Conservation (phyloP, 495 filamentous ascomycete species). For the Hypoxylon subgilvum region DNA sequence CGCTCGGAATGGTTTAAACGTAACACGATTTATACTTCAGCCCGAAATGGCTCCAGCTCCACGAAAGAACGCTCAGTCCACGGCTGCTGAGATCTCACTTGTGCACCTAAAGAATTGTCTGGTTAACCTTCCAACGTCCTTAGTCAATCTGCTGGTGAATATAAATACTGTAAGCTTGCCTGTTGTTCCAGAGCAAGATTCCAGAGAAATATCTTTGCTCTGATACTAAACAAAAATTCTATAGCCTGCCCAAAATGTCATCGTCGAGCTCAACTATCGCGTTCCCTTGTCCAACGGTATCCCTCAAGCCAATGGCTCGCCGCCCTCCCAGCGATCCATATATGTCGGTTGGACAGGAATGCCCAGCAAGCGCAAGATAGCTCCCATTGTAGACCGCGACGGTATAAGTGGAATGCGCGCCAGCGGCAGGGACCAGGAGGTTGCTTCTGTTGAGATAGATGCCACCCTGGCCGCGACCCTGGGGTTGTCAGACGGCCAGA, state of each 20-base stretch:
- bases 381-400: slow-evolving; percentile 73
- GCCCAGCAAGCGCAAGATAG: slow-evolving; percentile 82
- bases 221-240: slow-evolving; percentile 11
- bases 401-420: slow-evolving; percentile 66
- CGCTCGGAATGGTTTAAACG: not conserved
- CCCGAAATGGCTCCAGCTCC: slow-evolving; percentile 59
- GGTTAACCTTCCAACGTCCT: slow-evolving; percentile 86
- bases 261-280: slow-evolving; percentile 83
- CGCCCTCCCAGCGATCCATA: slow-evolving; percentile 66
- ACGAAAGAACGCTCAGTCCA: slow-evolving; percentile 67
- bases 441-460: slow-evolving; percentile 83
- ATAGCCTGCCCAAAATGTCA: slow-evolving; percentile 90
- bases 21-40: slow-evolving; percentile 23
- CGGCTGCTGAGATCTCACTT: slow-evolving; percentile 77
- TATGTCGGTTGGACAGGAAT: slow-evolving; percentile 97
- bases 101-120: slow-evolving; percentile 90
- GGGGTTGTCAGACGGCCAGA: slow-evolving; percentile 82
- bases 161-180: slow-evolving; percentile 75
- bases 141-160: slow-evolving; percentile 81
- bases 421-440: slow-evolving; percentile 70
- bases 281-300: slow-evolving; percentile 43
- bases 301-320: slow-evolving; percentile 45
- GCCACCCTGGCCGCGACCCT: slow-evolving; percentile 83
- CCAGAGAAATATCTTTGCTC: no score
- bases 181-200: not conserved